A percentile compares a stretch with the other conserved stretches of the same genome.
Evolutionary conservation across 208 protist species (phyloP).

Genomic region (Spongospora subterranea): DNA sequence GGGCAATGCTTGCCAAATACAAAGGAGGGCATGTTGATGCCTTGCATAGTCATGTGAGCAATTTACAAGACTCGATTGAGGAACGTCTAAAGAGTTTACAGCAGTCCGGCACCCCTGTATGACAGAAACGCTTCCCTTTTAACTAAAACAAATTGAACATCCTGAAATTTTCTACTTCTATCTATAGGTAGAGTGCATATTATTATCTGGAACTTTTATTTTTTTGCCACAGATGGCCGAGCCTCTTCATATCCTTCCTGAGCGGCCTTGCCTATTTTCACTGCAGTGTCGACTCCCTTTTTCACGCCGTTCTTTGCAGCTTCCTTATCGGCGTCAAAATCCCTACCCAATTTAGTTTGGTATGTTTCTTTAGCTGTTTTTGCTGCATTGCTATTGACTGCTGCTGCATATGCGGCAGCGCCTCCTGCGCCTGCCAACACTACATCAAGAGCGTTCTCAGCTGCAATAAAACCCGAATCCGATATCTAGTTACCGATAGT

Average conservation of each 20-base stretch:
- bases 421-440: neutral
- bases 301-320: neutral
- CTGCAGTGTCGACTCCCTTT: neutral
- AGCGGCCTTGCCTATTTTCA: neutral
- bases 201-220: too few relatives aligned
- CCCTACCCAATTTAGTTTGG: neutral
- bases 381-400: neutral
- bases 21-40: neutral
- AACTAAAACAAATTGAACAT: too few relatives aligned
- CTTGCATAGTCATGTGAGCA: neutral
- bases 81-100: slow-evolving; percentile 4
- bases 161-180: too few relatives aligned
- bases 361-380: neutral
- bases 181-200: too few relatives aligned
- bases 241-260: neutral
- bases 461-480: neutral
- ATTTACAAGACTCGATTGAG: slow-evolving; percentile 3
- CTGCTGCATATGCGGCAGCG: neutral
- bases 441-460: neutral
- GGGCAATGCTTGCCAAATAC: slow-evolving; percentile 19
- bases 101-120: neutral
- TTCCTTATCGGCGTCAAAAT: neutral
- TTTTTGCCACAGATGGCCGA: too few relatives aligned
- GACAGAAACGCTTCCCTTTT: too few relatives aligned
- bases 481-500: neutral